A percentile compares a stretch with the other conserved stretches of the same genome.
phyloP scores from a whole-genome alignment of 768 basidiomycete species.

The Boletus rex-veris region DNA sequence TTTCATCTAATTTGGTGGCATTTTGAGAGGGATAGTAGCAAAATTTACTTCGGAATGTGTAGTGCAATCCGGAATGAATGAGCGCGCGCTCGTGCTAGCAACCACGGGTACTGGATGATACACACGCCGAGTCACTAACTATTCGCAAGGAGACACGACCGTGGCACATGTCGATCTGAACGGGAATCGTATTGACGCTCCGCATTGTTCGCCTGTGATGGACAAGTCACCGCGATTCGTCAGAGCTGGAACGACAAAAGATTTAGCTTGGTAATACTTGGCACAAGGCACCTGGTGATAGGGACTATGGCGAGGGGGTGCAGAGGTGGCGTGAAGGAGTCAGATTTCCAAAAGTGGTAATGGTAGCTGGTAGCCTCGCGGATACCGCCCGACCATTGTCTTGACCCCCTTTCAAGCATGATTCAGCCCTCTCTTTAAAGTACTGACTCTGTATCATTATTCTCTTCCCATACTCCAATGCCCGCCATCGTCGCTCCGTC shows the following conservation, averaged over 20 bases:
- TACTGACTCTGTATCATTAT: slow-evolving; percentile 36
- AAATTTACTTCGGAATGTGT: too few relatives aligned
- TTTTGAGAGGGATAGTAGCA: too few relatives aligned
- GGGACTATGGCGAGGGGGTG: too few relatives aligned
- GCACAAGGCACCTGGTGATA: too few relatives aligned
- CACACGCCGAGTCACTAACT: background rate
- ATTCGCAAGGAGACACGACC: background rate
- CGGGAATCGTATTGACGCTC: slow-evolving; percentile 11
- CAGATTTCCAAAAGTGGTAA: slow-evolving; percentile 25
- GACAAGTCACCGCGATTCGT: too few relatives aligned
- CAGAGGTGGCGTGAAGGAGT: slow-evolving; percentile 8
- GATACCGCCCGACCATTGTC: slow-evolving; percentile 24
- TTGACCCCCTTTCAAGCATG: slow-evolving; percentile 24
- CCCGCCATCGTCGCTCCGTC: slow-evolving; percentile 43
- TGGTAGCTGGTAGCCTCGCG: slow-evolving; percentile 19
- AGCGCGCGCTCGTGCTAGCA: too few relatives aligned
- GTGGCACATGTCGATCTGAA: slow-evolving; percentile 1
- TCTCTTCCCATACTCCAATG: slow-evolving; percentile 27
- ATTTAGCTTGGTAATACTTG: too few relatives aligned
- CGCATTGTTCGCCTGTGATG: slow-evolving; percentile 23
- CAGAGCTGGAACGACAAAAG: too few relatives aligned
- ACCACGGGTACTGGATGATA: background rate
- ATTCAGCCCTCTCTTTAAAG: slow-evolving; percentile 25
- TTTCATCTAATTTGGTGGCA: slow-evolving; percentile 18
- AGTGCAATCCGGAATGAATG: too few relatives aligned